Base-by-base conservation (phyloP, 2,329 filamentous ascomycete species). In the Stromatinia cepivora region DNA sequence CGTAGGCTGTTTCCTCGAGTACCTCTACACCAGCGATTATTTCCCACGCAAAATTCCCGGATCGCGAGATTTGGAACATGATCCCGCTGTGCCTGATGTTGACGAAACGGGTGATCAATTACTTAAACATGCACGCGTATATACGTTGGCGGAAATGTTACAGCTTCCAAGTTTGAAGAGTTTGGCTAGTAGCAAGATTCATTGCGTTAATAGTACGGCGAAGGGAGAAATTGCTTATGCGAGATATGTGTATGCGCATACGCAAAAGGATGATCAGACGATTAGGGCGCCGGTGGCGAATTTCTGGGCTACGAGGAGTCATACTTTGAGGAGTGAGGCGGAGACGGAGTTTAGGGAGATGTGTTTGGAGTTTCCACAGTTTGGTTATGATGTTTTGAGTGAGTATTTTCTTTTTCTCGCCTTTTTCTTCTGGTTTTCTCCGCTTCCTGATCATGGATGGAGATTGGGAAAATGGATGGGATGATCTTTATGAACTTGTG, bases 191-290 rank as follows among this genome's bases (percentile, higher is more conserved):
- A 89, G 87, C 78, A 97, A 97, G 84, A 97, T 97, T 76, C 93
- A 97, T 83, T 92, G 92, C 79, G 91, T 97, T 76, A 90, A 93
- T 77, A 92, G 90, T 57, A 96, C 92, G 0, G 92, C 93, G 48
- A 90, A 90, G 81, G 94, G 93, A 79, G 94, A 97, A 83, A 94
- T 97, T 77, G 88, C 90, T 36, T 97, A 97, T 80, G 94, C 94
- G 11, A 88, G 93, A 79, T 97, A 93, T 81, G 91, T 97, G 45
- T 97, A 97, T 83, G 88, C 87, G 71, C 88, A 92, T 81, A 95
- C 92, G 15, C 80, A 81, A 67, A 80, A 84, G 62, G 87, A 91
- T 71, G 92, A 97, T 80, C 82, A 81, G 17, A 87, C 87, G 3
- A 92, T 97, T 75, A 88, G 93, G 74, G 91, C 88, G 73, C 93